These are phyloP conservation scores for Acanthamoeba castellanii DNA, from an alignment of 208 protist species.

Conservation along the genomic window DNA sequence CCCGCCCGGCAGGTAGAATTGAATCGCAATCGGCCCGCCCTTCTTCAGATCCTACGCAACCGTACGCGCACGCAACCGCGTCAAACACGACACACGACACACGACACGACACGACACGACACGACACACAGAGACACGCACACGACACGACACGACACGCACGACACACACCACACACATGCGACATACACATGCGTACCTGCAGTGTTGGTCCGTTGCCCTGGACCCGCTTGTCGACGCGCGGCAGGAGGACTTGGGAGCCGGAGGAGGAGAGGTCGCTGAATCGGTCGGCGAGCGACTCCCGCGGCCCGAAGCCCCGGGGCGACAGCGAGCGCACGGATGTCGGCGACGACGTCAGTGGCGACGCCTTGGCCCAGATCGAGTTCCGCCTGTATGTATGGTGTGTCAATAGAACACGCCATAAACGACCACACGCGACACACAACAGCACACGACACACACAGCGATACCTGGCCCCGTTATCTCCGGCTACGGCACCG, in stretches of 20 bases:
- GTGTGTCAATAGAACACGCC: not conserved
- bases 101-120: not conserved
- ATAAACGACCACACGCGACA: no score
- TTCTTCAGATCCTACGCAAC: not conserved
- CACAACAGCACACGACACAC: no score
- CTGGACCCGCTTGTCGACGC: not conserved
- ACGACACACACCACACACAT: no score
- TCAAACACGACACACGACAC: not conserved
- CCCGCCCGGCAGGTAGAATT: not conserved
- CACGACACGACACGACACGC: no score
- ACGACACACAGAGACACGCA: no score
- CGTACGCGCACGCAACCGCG: no score
- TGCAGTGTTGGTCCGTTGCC: not conserved
- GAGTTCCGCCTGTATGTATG: not conserved
- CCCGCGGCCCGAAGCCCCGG: not conserved
- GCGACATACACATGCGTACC: no score
- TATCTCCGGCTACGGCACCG: not conserved
- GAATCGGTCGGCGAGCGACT: not conserved
- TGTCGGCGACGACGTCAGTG: not conserved
- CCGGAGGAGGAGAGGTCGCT: not conserved
- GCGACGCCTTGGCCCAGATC: not conserved
- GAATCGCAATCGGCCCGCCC: constrained; percentile 1
- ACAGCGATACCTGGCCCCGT: not conserved
- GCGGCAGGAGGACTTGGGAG: not conserved
- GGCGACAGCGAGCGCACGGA: not conserved